Conservation (phyloP, 139 green algal species). For the Edaphochlamys debaryana region DNA sequence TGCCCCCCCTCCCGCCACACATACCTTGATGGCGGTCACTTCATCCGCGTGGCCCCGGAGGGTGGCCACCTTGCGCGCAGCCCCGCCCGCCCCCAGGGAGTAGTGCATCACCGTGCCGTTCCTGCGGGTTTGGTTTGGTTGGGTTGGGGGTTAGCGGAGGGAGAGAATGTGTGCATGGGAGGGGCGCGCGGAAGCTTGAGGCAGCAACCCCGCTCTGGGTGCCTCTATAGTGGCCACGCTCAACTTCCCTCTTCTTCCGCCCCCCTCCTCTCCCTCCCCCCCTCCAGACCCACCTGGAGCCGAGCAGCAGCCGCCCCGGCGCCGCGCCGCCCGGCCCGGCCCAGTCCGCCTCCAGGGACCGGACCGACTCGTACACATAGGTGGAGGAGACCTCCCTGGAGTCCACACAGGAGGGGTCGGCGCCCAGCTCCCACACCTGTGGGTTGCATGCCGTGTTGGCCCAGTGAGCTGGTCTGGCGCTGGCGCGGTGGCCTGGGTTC, state of each 20-base stretch:
- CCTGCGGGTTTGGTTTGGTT: not conserved
- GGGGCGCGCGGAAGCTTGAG: too few species aligned
- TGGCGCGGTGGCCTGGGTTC: too few species aligned
- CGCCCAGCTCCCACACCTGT: conserved; percentile 49
- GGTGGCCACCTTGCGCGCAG: not conserved
- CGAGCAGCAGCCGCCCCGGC: conserved; percentile 1
- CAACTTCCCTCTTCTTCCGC: not conserved
- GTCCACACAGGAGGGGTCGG: not conserved
- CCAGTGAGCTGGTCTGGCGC: too few species aligned
- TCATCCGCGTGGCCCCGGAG: conserved; percentile 34
- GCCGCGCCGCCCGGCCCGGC: not conserved
- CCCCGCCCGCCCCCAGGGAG: not conserved
- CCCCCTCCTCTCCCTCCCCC: not conserved
- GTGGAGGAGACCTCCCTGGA: conserved; percentile 4
- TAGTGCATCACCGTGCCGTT: conserved; percentile 30
- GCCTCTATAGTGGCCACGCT: not conserved
- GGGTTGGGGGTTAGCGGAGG: too few species aligned
- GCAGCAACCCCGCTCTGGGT: not conserved
- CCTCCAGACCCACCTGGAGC: not conserved
- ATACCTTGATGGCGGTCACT: conserved; percentile 15
- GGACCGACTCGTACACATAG: conserved; percentile 51
- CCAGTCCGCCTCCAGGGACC: conserved; percentile 45
- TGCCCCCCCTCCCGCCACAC: too few species aligned
- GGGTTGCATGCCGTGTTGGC: too few species aligned
- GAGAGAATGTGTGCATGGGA: too few species aligned